Evolutionary conservation across 345 rosid genomes (phyloP).

Genomic region (Corymbia maculata): DNA sequence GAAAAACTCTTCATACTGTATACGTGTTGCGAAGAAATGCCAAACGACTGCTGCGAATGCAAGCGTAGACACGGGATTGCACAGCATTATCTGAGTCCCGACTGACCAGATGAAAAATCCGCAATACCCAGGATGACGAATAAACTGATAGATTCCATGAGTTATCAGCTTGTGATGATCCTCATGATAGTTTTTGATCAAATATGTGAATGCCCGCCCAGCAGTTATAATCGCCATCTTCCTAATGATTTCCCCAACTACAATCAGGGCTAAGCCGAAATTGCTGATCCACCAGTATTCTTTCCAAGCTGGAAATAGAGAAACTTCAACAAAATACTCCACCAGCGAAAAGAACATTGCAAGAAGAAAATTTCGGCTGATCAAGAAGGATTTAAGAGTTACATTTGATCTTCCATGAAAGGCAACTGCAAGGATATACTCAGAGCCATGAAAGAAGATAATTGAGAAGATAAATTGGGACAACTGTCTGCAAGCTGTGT

Average conservation of each 20-base stretch:
- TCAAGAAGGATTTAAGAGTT: conserved; percentile 19
- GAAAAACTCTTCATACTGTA: conserved; percentile 5
- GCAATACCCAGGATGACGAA: conserved; percentile 35
- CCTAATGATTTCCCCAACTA: conserved; percentile 25
- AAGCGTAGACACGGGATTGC: conserved; percentile 24
- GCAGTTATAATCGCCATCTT: conserved; percentile 34
- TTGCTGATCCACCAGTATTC: conserved; percentile 32
- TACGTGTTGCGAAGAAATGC: conserved; percentile 9
- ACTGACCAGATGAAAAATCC: conserved; percentile 40
- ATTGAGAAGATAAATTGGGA: conserved; percentile 19
- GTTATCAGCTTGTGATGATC: conserved; percentile 31
- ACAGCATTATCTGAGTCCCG: conserved; percentile 39
- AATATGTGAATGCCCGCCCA: conserved; percentile 28
- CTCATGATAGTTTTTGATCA: conserved; percentile 19
- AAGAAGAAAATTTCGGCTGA: conserved; percentile 22
- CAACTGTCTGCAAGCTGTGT: conserved; percentile 26
- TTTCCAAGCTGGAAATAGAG: conserved; percentile 27
- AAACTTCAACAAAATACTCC: conserved; percentile 23
- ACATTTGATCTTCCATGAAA: conserved; percentile 31
- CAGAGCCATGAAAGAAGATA: conserved; percentile 35
- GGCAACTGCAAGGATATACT: conserved; percentile 21
- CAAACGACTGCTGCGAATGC: conserved; percentile 26
- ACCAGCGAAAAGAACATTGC: conserved; percentile 28
- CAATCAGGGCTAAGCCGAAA: conserved; percentile 20
- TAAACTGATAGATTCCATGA: conserved; percentile 18